Evolutionary conservation across 768 basidiomycete genomes (phyloP), one percentile per base, ranked within the genome.

Genomic region (Suillus alpinus): DNA sequence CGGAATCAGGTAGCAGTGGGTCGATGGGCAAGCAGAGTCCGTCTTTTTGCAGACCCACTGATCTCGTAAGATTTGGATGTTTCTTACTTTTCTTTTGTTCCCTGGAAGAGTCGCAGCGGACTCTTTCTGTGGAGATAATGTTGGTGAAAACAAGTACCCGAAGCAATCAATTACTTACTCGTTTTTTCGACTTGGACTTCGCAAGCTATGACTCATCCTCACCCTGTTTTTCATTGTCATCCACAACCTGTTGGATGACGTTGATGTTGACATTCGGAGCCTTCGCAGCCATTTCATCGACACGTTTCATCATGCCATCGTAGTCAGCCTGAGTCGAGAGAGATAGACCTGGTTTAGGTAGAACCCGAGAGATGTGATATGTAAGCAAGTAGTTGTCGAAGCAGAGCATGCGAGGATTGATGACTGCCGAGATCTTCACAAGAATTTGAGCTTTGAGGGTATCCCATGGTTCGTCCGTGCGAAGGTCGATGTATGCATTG

Each of bases 361-460:
- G 18, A 55, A 60, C n/a, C 6, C 31, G 16, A 37, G 59, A 52
- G 40, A 55, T 43, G 9, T 36, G 26, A 52, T 52, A 60, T 13
- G 39, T 40, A 26, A 60, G 50, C 9, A 13, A 37, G 41, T 60
- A 60, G 44, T 60, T n/a, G 10, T 60, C 50, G 1, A 53, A 53
- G 6, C 6, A 3, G 37, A 60, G 37, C 29, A 9, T 29, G 18
- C 8, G 4, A 8, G 51, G 59, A 40, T 60, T 52, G 36, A 60
- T 40, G 10, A 12, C 53, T 37, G 12, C 12, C 1, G 16, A 32
- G 29, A 55, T 55, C 41, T 43, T 52, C 37, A 50, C 47, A 40
- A 59, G 58, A 20, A 59, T 37, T 4, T 59, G 58, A 5, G 58
- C 58, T 36, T 59, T 59, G 44, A 44, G 49, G 10, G 49, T 52